Evolutionary conservation across 2,329 filamentous ascomycete genomes (phyloP).

Genomic region (Fusarium sp.): DNA sequence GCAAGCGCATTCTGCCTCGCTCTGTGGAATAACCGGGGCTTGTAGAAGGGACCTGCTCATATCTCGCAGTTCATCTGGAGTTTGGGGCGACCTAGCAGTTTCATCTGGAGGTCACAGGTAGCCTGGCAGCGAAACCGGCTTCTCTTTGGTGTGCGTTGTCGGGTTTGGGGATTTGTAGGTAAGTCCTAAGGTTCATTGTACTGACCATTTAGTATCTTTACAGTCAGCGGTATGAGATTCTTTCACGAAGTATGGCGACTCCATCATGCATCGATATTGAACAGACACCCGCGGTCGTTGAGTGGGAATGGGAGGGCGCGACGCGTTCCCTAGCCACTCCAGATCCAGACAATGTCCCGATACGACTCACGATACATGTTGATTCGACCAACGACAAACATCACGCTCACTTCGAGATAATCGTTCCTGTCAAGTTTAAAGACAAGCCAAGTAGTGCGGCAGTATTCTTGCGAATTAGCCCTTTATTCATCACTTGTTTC

Average conservation of each 20-base stretch:
- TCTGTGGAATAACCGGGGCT: conserved; percentile 8
- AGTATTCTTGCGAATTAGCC: conserved; percentile 1
- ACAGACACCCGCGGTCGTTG: not conserved
- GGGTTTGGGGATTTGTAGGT: not conserved
- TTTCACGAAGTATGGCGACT: not conserved
- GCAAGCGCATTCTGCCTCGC: not conserved
- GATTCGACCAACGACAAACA: not conserved
- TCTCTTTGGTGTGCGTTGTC: not conserved
- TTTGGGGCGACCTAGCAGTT: conserved; percentile 4
- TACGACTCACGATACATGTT: not conserved
- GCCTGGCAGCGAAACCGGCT: conserved; percentile 3
- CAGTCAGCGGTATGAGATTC: not conserved
- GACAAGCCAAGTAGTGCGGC: not conserved
- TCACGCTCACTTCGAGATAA: conserved; percentile 9
- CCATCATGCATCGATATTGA: not conserved
- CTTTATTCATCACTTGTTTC: not conserved
- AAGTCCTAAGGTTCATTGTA: not conserved
- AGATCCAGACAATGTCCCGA: not conserved
- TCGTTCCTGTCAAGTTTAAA: conserved; percentile 13
- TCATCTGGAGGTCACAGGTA: conserved; percentile 7
- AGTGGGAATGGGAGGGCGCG: conserved; percentile 4
- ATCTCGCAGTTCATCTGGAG: conserved; percentile 8
- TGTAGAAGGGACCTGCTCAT: conserved; percentile 4
- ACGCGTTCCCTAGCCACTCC: not conserved
- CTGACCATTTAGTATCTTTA: not conserved